These are phyloP conservation scores for Plicaturopsis crispa DNA, from an alignment of 768 basidiomycete species.

Conservation along the genomic window DNA sequence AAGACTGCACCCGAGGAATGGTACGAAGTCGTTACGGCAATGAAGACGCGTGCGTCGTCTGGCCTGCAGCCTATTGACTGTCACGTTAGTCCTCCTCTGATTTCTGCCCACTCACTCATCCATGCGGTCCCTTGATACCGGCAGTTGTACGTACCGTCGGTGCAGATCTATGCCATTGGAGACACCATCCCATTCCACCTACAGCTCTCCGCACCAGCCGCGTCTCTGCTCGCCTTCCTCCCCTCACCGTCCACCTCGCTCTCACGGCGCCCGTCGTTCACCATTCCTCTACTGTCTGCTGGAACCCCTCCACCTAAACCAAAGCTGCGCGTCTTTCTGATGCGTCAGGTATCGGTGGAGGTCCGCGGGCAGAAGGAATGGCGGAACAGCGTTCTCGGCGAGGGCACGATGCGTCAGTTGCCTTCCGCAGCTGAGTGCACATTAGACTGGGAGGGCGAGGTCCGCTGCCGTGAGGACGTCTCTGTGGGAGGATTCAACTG, in stretches of 20 bases:
- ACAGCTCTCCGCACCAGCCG: constrained; percentile 42
- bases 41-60: constrained; percentile 29
- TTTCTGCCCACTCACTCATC: constrained; percentile 2
- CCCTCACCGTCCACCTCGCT: constrained; percentile 6
- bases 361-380: constrained; percentile 28
- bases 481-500: constrained; percentile 39
- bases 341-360: constrained; percentile 39
- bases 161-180: constrained; percentile 42
- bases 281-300: constrained; percentile 12
- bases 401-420: constrained; percentile 42
- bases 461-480: constrained; percentile 30
- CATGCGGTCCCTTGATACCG: neutral
- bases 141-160: constrained; percentile 55
- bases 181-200: constrained; percentile 62
- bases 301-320: constrained; percentile 18
- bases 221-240: constrained; percentile 41
- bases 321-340: constrained; percentile 39
- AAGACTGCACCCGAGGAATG: constrained; percentile 65
- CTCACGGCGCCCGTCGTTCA: constrained; percentile 4
- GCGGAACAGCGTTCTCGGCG: constrained; percentile 34
- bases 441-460: constrained; percentile 58
- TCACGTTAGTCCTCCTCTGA: constrained; percentile 33
- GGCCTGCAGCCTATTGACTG: constrained; percentile 33
- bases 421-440: constrained; percentile 28
- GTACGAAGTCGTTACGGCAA: constrained; percentile 38